phyloP scores from a whole-genome alignment of 805 yeast species.

The Wickerhamiella australiensis region DNA sequence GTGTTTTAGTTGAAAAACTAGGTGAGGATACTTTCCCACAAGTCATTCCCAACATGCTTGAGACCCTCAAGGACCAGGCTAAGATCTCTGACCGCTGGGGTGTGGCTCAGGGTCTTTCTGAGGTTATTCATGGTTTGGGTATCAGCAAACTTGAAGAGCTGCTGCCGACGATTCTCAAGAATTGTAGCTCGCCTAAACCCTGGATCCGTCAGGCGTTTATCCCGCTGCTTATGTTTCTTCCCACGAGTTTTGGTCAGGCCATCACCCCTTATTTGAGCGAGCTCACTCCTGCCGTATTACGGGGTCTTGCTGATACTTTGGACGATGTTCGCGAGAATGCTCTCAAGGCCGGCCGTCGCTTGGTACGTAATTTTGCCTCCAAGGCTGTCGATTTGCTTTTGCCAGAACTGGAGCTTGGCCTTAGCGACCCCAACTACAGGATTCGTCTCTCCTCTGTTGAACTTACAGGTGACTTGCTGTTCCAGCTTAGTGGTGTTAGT shows the following conservation, averaged over 20 bases:
- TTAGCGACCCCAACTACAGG: constrained; percentile 69
- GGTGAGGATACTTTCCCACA: constrained; percentile 95
- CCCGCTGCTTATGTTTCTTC: constrained; percentile 79
- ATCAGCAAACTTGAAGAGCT: constrained; percentile 75
- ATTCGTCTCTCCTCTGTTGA: constrained; percentile 90
- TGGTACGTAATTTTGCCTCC: constrained; percentile 82
- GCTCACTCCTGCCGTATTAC: constrained; percentile 82
- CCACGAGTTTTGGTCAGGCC: constrained; percentile 77
- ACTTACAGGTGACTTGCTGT: constrained; percentile 85
- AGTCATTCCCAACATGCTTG: constrained; percentile 67
- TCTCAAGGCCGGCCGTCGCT: constrained; percentile 79
- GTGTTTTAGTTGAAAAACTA: constrained; percentile 86
- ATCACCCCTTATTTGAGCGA: constrained; percentile 78
- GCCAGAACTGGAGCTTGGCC: constrained; percentile 87
- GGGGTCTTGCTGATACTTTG: constrained; percentile 80
- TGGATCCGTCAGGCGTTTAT: constrained; percentile 82
- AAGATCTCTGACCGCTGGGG: constrained; percentile 89
- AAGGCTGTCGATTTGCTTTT: constrained; percentile 84
- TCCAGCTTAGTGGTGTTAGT: constrained; percentile 84
- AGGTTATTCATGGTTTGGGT: constrained; percentile 88
- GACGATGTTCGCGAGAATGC: constrained; percentile 84
- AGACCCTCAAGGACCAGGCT: constrained; percentile 60
- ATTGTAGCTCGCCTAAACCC: constrained; percentile 53
- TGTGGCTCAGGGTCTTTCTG: constrained; percentile 92
- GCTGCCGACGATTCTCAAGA: constrained; percentile 63